Base-by-base conservation (phyloP, 78 protist genomes). In the Guillardia theta region DNA sequence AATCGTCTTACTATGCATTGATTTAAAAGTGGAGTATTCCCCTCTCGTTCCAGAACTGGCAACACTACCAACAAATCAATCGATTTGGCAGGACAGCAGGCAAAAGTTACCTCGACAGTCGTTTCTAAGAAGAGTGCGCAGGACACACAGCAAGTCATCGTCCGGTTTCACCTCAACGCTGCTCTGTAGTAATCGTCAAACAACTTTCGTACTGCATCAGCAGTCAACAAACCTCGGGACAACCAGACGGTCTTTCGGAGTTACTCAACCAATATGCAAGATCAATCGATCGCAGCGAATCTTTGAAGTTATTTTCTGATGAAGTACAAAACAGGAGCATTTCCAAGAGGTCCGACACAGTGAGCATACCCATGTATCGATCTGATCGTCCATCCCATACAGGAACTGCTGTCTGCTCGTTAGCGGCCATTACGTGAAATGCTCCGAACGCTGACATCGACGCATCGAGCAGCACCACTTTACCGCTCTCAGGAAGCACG, bases 401-500 rank as follows among this genome's bases (percentile, higher is more conserved):
- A 0, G 90, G 90, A 19, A 78, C 90, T 22, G 90, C 90, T 8
- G 10, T 45, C 90, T 78, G 90, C 90, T 78, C 41, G 48, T 78
- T 78, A 10, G 90, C 45, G 18, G 18, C 39, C 90, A 78, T 78
- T 15, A 78, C 36, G 36, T 43, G 33, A 22, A 70, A 12, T 24
- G 83, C 83, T 12, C 41, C 4, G 41, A 36, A 70, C 22, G 83
- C 83, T 70, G 83, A 70, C 46, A 70, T 24, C 45, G 83, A 78
- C 1, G 44, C 18, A 50, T 78, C 90, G 37, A 78, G 45, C 33
- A 78, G 48, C 37, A 37, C 10, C 90, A 78, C 90, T 19, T 78
- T 78, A 10, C 90, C 90, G 90, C 90, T 78, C 90, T 78, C 90
- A 0, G 90, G 90, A 46, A 78, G 50, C 48, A 78, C 18, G 90